A percentile compares a stretch with the other conserved stretches of the same genome.
These are phyloP conservation scores for Austroboletus eburneus DNA, from an alignment of 768 basidiomycete species.

Conservation along the genomic window DNA sequence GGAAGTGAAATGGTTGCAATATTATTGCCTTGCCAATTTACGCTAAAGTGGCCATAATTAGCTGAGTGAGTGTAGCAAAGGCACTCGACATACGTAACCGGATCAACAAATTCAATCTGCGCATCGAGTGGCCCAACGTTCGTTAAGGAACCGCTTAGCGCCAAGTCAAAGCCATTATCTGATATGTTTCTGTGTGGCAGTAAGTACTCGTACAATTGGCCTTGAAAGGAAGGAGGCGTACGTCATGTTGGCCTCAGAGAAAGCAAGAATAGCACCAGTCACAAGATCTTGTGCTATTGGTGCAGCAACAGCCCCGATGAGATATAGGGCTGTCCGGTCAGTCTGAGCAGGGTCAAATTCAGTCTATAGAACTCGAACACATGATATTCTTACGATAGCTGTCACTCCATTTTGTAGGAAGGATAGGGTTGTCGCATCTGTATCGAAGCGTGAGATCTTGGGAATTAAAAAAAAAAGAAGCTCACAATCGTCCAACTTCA, in stretches of 20 bases:
- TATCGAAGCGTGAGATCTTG: conserved; percentile 2
- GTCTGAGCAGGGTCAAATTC: conserved; percentile 35
- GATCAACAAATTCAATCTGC: conserved; percentile 59
- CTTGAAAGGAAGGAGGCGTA: conserved; percentile 19
- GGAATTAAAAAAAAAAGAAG: not conserved
- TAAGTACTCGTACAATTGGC: conserved; percentile 46
- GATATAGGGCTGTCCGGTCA: conserved; percentile 57
- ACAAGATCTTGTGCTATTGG: conserved; percentile 65
- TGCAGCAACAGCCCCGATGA: conserved; percentile 68
- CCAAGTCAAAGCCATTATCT: conserved; percentile 59
- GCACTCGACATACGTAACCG: conserved; percentile 44
- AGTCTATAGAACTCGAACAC: not conserved
- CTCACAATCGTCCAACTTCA: conserved; percentile 68
- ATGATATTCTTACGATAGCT: conserved; percentile 39
- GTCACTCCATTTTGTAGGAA: conserved; percentile 57
- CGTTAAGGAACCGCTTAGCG: conserved; percentile 55
- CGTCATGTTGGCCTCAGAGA: conserved; percentile 58
- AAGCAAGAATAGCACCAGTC: conserved; percentile 48
- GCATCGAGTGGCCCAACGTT: conserved; percentile 69
- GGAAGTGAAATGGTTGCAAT: conserved; percentile 66
- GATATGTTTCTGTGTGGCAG: conserved; percentile 48
- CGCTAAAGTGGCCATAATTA: conserved; percentile 34
- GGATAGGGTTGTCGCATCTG: conserved; percentile 51
- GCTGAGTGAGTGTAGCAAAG: not conserved
- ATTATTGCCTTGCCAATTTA: conserved; percentile 57